Base-by-base conservation (phyloP, 2,329 filamentous ascomycete species). In the Hypocrella siamensis region DNA sequence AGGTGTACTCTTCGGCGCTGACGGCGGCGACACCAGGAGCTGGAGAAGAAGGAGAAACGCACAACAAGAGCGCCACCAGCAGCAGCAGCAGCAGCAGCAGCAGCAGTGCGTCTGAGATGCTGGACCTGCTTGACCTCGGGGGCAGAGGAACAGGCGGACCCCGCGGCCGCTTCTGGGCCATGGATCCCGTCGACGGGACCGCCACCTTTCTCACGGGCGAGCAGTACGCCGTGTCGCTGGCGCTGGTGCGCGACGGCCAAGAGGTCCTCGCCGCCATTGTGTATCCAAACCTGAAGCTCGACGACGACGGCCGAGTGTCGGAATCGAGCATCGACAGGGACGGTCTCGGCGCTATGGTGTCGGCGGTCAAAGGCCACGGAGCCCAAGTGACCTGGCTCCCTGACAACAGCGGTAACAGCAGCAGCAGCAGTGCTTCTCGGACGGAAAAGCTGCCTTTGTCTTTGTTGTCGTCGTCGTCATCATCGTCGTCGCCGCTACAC, bases 161-260 rank as follows among this genome's bases (percentile, higher is more conserved):
- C 8, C 34, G 49, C 3, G 53, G 60, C 0, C 53, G 63, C 1
- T 60, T 68, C 31, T 78, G 73, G 73, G 63, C 72, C 19, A 62
- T 78, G 46, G 73, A 78, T 43, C 73, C 73, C 1, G 66, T 78
- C 6, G 73, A 78, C 40, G 73, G 73, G 19, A 78, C 73, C 1
- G 66, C 65, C 12, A 67, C 70, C 0, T 78, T 75, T 36, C 63
- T 78, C 40, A 53, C 53, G 25, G 67, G 67, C 3, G 60, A 71
- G 48, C 73, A 78, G 49, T 78, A 76, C 36, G 72, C 66, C 3
- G 68, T 78, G 4, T 69, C 68, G 37, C 52, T 77, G 15, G 65
- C 67, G 3, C 50, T 78, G 38, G 49, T 77, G 3, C 62, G 70
- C 35, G 56, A 74, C 32, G 72, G 72, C 4, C 43, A 51, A 28